Evolutionary conservation across 2,329 filamentous ascomycete species (phyloP), one percentile per base, ranked within the genome.

Genomic region (Lecanoromycetidae sp.): DNA sequence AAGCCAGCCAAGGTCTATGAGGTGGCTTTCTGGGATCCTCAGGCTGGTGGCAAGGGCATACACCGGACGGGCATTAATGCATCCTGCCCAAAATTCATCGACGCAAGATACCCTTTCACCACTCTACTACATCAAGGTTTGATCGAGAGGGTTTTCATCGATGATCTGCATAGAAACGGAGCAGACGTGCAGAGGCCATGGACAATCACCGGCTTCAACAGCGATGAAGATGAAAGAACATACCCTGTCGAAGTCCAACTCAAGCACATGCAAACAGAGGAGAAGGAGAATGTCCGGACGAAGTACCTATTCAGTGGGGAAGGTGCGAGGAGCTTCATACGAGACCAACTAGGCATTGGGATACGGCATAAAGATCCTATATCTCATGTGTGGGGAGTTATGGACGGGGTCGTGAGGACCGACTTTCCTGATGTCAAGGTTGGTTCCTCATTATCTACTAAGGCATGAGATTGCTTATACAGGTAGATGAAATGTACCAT

Each of bases 1-100:
- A 78, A 87, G 54, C 88, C 88, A 5, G 87, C 87, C 1, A 86
- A 85, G 58, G 86, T 95, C 22, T 94, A 76, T 60, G 76, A 80
- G 57, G 77, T 80, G 26, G 75, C 77, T 5, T 80, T 80, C 59
- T 81, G 77, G 77, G 76, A 80, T 57, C 77, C 77, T 15, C 60
- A 61, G 44, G 59, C 67, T 7, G 60, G 63, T 13, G 67, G 65
- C 10, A 68, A 71, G 51, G 77, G 75, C 37, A 80, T 81, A 35
- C 65, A 71, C 51, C 63, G 76, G 48, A 80, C 77, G 1, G 76
- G 76, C 20, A 80, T 71, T 35, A 94, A 87, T 87, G 83, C 87
- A 4, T 88, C 82, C 60, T 95, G 88, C 65, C 88, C 88, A 0
- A 79, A 77, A 55, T 94, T 94, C 64, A 78, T 80, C 51, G 77